Base-by-base conservation (phyloP, 2,329 filamentous ascomycete genomes). In the Fusarium sp. region DNA sequence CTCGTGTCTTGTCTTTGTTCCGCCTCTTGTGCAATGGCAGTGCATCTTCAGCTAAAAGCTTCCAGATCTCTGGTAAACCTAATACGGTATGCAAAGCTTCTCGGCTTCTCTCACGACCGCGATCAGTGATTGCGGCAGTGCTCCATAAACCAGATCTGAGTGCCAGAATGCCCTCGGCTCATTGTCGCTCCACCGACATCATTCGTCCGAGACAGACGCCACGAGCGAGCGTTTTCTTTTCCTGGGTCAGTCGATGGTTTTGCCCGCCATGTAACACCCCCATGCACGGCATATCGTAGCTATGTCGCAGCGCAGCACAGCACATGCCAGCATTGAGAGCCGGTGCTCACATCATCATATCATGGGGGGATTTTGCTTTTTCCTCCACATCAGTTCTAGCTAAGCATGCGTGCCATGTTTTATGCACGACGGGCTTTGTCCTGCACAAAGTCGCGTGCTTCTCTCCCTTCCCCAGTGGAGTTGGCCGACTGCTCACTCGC, bases 371-470 rank as follows among this genome's bases (percentile, higher is more conserved):
- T 43, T 50, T 69, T 64, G 49, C 59, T 57, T 68, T 50, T 67
- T 52, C 60, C 51, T 46, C 63, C 64, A 50, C 55, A 67, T 38
- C 39, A 17, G 33, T 50, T 26, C 14, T 26, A 34, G 40, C 52
- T 26, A 52, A 21, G 31, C 24, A 51, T 45, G 24, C 33, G 52
- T 19, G 31, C 24, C 38, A 51, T 38, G 24, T 67, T 69, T 67
- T 69, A 67, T 73, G 70, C 68, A 67, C 45, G 14, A 57, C 52
- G 44, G 57, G 49, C 58, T 57, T 71, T 56, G 47, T 65, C 47
- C 58, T 72, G 66, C 57, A 72, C 62, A 64, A 69, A 70, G 69
- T 73, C 71, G 71, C 71, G 71, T 73, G 71, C 69, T 61, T 57
- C 39, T 34, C 24, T 49, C 28, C 50, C 9, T 31, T 21, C 51